phyloP scores from a whole-genome alignment of 2,329 filamentous ascomycete genomes.

The Cephalotrichum gorgonifer region DNA sequence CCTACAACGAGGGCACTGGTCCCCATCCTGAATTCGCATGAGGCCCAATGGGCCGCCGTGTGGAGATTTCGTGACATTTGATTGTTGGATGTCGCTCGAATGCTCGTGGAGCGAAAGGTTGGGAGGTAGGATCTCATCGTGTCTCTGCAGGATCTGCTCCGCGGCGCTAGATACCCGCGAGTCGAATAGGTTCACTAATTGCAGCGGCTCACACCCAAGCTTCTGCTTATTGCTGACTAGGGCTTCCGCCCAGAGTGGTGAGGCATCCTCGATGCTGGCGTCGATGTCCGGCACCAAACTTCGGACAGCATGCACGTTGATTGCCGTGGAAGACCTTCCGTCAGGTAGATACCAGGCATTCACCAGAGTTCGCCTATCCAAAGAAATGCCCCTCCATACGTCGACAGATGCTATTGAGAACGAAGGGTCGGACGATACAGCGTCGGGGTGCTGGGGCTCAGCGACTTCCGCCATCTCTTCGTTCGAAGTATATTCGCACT shows the following conservation, averaged over 20 bases:
- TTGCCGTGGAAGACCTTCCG: constrained; percentile 16
- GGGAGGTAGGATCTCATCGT: neutral
- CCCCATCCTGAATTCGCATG: constrained; percentile 54
- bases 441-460: neutral
- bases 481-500: constrained; percentile 71
- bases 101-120: neutral
- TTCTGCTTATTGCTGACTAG: constrained; percentile 12
- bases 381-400: constrained; percentile 55
- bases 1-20: constrained; percentile 62
- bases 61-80: constrained; percentile 18
- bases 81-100: constrained; percentile 8
- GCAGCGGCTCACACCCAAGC: neutral
- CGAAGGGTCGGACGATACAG: neutral
- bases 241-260: constrained; percentile 38
- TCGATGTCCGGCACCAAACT: constrained; percentile 57
- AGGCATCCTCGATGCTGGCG: constrained; percentile 52
- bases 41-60: constrained; percentile 45
- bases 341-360: constrained; percentile 50
- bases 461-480: constrained; percentile 64
- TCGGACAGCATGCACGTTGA: constrained; percentile 54
- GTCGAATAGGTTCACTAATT: constrained; percentile 25
- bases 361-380: constrained; percentile 57
- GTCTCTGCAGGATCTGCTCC: constrained; percentile 11
- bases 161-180: constrained; percentile 16
- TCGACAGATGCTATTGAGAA: neutral